Percentiles rank a stretch among this genome's conserved stretches.
Conservation (phyloP, 179 eudicot species). For the Dionaea muscipula region DNA sequence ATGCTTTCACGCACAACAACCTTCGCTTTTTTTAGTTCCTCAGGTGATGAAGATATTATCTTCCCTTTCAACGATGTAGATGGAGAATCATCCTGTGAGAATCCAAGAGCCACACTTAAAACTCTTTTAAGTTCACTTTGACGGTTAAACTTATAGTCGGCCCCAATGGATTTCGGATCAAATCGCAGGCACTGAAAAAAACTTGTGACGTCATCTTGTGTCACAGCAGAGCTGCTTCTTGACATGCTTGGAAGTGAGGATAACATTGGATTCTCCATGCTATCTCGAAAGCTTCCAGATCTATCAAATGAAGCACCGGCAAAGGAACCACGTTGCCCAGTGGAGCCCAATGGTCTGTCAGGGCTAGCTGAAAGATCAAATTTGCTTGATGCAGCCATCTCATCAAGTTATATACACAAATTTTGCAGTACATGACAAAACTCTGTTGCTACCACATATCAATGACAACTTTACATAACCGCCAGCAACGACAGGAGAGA, state of each 20-base stretch:
- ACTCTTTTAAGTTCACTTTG: conserved; percentile 35
- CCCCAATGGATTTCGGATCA: conserved; percentile 34
- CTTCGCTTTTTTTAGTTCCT: conserved; percentile 39
- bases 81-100: conserved; percentile 37
- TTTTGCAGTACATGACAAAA: conserved; percentile 37
- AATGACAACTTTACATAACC: conserved; percentile 2
- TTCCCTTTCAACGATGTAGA: conserved; percentile 33
- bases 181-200: conserved; percentile 43
- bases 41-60: conserved; percentile 24
- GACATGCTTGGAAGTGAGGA: conserved; percentile 44
- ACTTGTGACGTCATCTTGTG: conserved; percentile 37
- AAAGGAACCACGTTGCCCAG: conserved; percentile 39
- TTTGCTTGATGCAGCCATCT: conserved; percentile 56
- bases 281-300: conserved; percentile 51
- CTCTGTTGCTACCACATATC: conserved; percentile 16
- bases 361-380: conserved; percentile 49
- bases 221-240: conserved; percentile 41
- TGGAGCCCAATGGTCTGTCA: conserved; percentile 36
- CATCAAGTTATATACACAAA: conserved; percentile 25
- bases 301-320: conserved; percentile 40
- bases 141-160: conserved; percentile 28
- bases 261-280: conserved; percentile 41
- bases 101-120: conserved; percentile 29
- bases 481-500: background rate
- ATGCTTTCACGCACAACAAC: conserved; percentile 34